Base-by-base conservation (phyloP, 164 flowering plant genomes). In the Vitis rupestris region DNA sequence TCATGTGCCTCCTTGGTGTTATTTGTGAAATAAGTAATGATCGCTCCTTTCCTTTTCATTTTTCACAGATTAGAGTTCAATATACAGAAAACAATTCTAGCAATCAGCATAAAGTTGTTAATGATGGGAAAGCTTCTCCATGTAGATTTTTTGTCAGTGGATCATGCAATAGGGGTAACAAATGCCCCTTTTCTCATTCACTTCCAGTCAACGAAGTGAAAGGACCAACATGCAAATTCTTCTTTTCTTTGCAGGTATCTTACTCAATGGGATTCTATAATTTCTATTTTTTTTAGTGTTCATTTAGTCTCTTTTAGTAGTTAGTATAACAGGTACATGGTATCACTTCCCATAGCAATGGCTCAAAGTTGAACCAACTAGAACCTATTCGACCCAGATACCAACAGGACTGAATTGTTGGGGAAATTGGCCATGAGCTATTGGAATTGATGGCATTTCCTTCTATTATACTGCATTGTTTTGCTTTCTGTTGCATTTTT, bases 161-260 rank as follows among this genome's bases (percentile, higher is more conserved):
- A 56, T 69, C 63, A 13, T 95, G 99, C 77, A 90, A 80, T 78
- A 83, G 79, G 76, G 99, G 98, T 16, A 83, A 77, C 76, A 71
- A 80, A 44, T 95, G 99, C 75, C 5, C 19, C 48, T 95, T 82
- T 81, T 86, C 97, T 66, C 99, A 93, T 78, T 88, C 93, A 54
- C 79, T 75, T 61, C 80, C 44, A 6, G 44, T 37, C 44, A 37
- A 37, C 2, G 44, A 85, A 77, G 87, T 88, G 50, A 86, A 76
- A 71, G 79, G 72, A 72, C 89, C 97, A 55, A 59, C 74, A 10
- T 95, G 99, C 95, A 91, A 82, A 66, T 95, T 81, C 79, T 90
- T 91, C 82, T 72, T 81, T 64, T 78, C 97, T 44, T 71, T 85
- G 50, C 83, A 91, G 99, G 99, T 91, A 76, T 37, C 19, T 69